Percentiles rank a stretch among this genome's conserved stretches.
These are phyloP conservation scores for Russula sp. DNA, from an alignment of 768 basidiomycete species.

Conservation along the genomic window DNA sequence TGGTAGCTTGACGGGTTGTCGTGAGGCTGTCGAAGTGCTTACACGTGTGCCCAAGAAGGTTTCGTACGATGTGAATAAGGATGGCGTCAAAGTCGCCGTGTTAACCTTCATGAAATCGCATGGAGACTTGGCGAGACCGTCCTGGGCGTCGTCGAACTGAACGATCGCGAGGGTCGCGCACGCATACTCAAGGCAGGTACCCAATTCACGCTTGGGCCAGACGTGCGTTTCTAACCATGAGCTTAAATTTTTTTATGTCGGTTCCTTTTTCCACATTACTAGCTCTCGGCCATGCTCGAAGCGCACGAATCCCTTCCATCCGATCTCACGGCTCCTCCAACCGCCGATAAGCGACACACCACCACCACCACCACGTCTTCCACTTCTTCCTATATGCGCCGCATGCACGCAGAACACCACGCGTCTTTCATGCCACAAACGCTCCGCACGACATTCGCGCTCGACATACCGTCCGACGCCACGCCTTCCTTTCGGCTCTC, in stretches of 20 bases:
- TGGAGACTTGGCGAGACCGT: constrained; percentile 93
- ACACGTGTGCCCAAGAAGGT: constrained; percentile 90
- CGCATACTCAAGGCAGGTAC: constrained; percentile 74
- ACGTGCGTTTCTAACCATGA: constrained; percentile 7
- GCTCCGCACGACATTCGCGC: constrained; percentile 75
- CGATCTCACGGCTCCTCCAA: constrained; percentile 48
- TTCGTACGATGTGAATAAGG: constrained; percentile 94
- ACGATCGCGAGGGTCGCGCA: constrained; percentile 62
- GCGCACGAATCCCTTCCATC: constrained; percentile 81
- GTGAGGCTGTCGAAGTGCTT: constrained; percentile 88
- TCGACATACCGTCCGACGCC: constrained; percentile 91
- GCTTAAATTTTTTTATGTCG: too few relatives aligned
- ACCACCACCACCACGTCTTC: background rate
- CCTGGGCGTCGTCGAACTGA: constrained; percentile 83
- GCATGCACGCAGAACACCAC: constrained; percentile 84
- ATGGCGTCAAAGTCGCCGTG: constrained; percentile 84
- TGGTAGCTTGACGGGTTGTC: constrained; percentile 61
- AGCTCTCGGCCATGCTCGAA: constrained; percentile 89
- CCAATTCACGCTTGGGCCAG: background rate
- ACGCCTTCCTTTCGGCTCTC: constrained; percentile 80
- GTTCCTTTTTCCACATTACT: background rate
- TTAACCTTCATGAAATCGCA: constrained; percentile 90
- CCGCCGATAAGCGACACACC: constrained; percentile 34
- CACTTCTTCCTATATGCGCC: constrained; percentile 47
- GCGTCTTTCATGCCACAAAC: constrained; percentile 71